phyloP scores from a whole-genome alignment of 2,329 filamentous ascomycete species.

The Hypoxylon sp. region DNA sequence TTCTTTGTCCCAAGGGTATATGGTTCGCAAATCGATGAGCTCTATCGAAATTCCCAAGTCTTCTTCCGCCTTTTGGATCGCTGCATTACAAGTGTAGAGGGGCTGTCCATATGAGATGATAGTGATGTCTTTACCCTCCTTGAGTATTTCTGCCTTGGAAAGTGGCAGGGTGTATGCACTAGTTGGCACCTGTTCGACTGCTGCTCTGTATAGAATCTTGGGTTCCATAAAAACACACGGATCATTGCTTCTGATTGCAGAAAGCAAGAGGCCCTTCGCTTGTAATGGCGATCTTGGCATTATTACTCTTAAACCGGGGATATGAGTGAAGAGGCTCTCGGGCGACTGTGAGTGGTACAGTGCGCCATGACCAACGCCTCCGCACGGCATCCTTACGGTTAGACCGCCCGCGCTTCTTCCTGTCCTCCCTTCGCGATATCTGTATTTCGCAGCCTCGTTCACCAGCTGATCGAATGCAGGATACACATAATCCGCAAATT shows the following conservation, averaged over 20 bases:
- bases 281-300: constrained; percentile 89
- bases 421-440: constrained; percentile 78
- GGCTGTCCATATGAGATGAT: constrained; percentile 92
- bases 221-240: constrained; percentile 95
- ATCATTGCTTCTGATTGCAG: constrained; percentile 84
- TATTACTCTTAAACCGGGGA: constrained; percentile 87
- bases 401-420: constrained; percentile 79
- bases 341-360: constrained; percentile 92
- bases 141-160: constrained; percentile 87
- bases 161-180: constrained; percentile 86
- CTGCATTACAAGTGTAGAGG: constrained; percentile 84
- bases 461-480: constrained; percentile 95
- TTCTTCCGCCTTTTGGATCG: constrained; percentile 81
- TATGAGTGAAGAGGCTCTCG: constrained; percentile 88
- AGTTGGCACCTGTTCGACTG: constrained; percentile 90
- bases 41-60: constrained; percentile 85
- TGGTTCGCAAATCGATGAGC: constrained; percentile 87
- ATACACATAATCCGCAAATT: constrained; percentile 95
- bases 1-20: constrained; percentile 92
- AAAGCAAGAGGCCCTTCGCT: constrained; percentile 87
- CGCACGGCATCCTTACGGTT: constrained; percentile 91
- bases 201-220: constrained; percentile 91
- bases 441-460: constrained; percentile 91
- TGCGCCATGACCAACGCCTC: constrained; percentile 89
- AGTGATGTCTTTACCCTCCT: constrained; percentile 84